phyloP scores from a whole-genome alignment of 2,329 filamentous ascomycete genomes.

The Aspergillus thermomutatus region DNA sequence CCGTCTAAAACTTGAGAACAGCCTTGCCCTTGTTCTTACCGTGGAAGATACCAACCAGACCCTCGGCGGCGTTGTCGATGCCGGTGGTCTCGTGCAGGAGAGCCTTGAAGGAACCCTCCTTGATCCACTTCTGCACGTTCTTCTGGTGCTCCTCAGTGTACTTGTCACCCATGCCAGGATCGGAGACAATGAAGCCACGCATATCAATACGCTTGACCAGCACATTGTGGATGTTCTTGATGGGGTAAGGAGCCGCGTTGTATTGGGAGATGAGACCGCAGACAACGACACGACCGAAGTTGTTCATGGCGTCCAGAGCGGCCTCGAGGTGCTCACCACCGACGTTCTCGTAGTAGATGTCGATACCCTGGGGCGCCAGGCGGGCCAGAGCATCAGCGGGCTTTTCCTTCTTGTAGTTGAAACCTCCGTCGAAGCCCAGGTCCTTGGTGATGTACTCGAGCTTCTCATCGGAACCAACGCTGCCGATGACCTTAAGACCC shows the following conservation, averaged over 20 bases:
- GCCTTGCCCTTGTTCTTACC: conserved; percentile 88
- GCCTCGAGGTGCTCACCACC: conserved; percentile 72
- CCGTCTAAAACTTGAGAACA: conserved; percentile 63
- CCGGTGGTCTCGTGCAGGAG: conserved; percentile 67
- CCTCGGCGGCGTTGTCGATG: conserved; percentile 73
- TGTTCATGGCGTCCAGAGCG: conserved; percentile 62
- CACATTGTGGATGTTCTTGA: conserved; percentile 63
- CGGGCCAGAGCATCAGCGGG: conserved; percentile 64
- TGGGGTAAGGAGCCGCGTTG: conserved; percentile 65
- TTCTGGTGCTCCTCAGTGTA: conserved; percentile 70
- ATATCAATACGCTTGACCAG: conserved; percentile 65
- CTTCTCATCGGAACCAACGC: conserved; percentile 76
- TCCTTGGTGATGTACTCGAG: conserved; percentile 69
- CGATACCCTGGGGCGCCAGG: conserved; percentile 72
- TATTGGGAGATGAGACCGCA: conserved; percentile 74
- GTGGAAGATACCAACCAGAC: conserved; percentile 68
- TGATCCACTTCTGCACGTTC: conserved; percentile 71
- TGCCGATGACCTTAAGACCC: conserved; percentile 74
- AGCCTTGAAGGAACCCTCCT: conserved; percentile 70
- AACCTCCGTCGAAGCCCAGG: conserved; percentile 68
- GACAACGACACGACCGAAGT: conserved; percentile 62
- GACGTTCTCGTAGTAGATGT: conserved; percentile 82
- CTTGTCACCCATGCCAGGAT: conserved; percentile 62
- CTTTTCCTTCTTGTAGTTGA: conserved; percentile 85
- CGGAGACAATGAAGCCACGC: conserved; percentile 71